Percentiles rank a stretch among this genome's conserved stretches.
These are phyloP conservation scores for Pestalotiopsis sp. DNA, from an alignment of 2,329 filamentous ascomycete species.

Conservation along the genomic window DNA sequence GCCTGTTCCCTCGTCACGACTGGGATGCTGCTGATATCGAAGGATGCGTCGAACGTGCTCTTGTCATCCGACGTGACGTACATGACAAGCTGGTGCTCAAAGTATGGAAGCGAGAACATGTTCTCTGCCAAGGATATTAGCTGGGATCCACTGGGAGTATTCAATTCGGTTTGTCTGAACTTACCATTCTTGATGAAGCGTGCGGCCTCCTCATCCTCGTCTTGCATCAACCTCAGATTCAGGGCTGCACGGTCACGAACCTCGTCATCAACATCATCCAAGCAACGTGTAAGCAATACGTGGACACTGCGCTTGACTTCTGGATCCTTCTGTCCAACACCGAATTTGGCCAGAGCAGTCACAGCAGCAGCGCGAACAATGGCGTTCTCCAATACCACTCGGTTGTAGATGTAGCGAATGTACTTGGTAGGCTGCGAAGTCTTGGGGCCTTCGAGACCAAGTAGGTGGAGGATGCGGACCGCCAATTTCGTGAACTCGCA, in stretches of 20 bases:
- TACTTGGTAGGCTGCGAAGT: constrained; percentile 97
- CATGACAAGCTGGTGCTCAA: constrained; percentile 96
- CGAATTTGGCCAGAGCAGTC: constrained; percentile 94
- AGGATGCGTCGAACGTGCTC: constrained; percentile 79
- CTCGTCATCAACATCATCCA: constrained; percentile 97
- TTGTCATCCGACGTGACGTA: constrained; percentile 95
- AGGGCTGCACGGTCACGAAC: constrained; percentile 93
- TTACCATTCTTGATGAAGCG: constrained; percentile 92
- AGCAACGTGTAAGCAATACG: constrained; percentile 87
- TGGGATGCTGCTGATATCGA: constrained; percentile 89
- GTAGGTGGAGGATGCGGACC: constrained; percentile 90
- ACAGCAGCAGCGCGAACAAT: constrained; percentile 94
- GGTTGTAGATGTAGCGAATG: constrained; percentile 98
- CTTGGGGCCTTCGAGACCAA: constrained; percentile 93
- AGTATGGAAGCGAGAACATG: constrained; percentile 91
- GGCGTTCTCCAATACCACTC: constrained; percentile 95
- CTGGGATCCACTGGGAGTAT: constrained; percentile 14
- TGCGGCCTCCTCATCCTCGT: constrained; percentile 84
- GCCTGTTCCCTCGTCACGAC: constrained; percentile 95
- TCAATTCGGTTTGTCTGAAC: constrained; percentile 21
- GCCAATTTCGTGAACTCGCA: constrained; percentile 99
- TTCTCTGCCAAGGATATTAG: constrained; percentile 64
- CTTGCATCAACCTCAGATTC: constrained; percentile 88
- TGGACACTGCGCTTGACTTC: constrained; percentile 96
- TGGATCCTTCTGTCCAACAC: constrained; percentile 92